Percentiles rank a stretch among this genome's conserved stretches.
Conservation (phyloP, 2,329 filamentous ascomycete genomes). For the Pseudocercospora macadamiae region DNA sequence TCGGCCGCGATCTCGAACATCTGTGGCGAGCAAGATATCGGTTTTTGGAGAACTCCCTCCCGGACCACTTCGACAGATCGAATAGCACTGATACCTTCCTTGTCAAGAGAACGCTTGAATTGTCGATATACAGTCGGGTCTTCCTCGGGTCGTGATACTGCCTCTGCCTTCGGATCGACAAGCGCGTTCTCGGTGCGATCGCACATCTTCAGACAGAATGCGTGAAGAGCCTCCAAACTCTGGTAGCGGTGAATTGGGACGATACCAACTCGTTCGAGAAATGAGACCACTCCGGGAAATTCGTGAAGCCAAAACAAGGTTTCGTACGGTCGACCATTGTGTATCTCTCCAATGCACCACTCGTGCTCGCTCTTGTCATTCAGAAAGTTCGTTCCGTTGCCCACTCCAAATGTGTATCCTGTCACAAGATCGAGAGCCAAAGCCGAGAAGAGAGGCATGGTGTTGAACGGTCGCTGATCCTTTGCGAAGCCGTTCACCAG, state of each 20-base stretch:
- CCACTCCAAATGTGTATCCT: not conserved
- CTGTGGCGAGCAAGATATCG: slow-evolving; percentile 8
- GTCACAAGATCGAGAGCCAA: not conserved
- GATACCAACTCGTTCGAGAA: not conserved
- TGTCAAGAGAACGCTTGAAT: not conserved
- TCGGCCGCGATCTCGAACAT: slow-evolving; percentile 13
- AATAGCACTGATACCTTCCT: not conserved
- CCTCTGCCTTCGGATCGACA: not conserved
- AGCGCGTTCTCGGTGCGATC: slow-evolving; percentile 6
- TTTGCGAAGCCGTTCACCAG: not conserved
- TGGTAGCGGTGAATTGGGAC: not conserved
- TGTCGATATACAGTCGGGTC: not conserved
- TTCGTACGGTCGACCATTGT: not conserved
- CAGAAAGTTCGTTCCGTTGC: not conserved
- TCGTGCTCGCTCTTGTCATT: not conserved
- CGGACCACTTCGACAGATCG: slow-evolving; percentile 2
- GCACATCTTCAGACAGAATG: slow-evolving; percentile 8
- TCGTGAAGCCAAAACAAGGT: not conserved
- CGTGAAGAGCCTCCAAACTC: slow-evolving; percentile 3
- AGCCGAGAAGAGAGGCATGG: not conserved
- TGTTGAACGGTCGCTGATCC: slow-evolving; percentile 1
- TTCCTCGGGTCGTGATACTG: not conserved
- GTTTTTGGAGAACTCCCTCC: not conserved
- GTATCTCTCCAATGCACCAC: not conserved
- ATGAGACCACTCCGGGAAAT: not conserved